Base-by-base conservation (phyloP, 352 stramenopile species). In the Phytophthora ohioensis region DNA sequence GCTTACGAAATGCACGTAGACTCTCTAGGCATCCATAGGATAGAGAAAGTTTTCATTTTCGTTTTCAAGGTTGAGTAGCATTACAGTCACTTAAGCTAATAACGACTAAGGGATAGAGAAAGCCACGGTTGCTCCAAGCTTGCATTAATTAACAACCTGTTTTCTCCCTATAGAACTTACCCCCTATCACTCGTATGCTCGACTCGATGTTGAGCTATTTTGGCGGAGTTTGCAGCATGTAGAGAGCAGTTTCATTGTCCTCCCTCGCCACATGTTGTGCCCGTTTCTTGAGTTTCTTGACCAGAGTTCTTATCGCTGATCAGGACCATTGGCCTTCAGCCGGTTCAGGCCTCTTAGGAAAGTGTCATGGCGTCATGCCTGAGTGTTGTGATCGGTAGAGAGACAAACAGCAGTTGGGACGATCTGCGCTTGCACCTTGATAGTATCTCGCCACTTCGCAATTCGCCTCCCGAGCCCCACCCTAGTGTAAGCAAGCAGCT, bases 261-360 rank as follows among this genome's bases (percentile, higher is more conserved):
- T 27, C 21, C 38, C 17, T 43, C 21, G 45, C 66, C 66, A 73
- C 31, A 15, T 67, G 64, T 47, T 67, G 17, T 45, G 47, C 13
- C 30, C 7, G 38, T 68, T 67, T 27, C 45, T 71, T 71, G 41
- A 58, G n/a, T 31, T 34, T 32, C 41, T 71, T 32, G 35, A 39
- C 54, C 31, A 31, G 47, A 38, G 41, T 66, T 70, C 67, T 75
- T 66, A 75, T 63, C 38, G 12, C 54, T 52, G 61, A 75, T 70
- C 61, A 75, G 67, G 59, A 60, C 45, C 15, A 54, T 30, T 47
- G 41, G 61, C 30, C 54, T 56, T 15, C 54, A 60, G 39, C 59
- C 38, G 45, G 42, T 56, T 52, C 41, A 57, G 36, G 48, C 32
- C 27, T 71, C 64, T 67, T 59, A 61, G 46, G 46, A 57, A 27